phyloP scores from a whole-genome alignment of 164 flowering plant genomes.

The Chloranthus sessilifolius region DNA sequence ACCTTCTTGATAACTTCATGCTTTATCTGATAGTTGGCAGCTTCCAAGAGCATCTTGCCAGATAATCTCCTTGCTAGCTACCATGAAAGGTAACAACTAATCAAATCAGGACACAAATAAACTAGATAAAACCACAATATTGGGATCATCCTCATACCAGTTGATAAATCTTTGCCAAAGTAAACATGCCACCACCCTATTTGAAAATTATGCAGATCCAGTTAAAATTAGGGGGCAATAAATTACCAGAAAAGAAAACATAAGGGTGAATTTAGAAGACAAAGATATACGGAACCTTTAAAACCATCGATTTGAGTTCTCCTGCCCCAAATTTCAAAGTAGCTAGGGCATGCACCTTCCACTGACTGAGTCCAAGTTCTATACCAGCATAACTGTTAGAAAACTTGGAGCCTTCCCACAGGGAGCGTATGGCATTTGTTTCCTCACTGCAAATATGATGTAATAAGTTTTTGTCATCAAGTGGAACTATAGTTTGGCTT shows the following conservation, averaged over 20 bases:
- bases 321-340: slow-evolving; percentile 48
- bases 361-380: slow-evolving; percentile 51
- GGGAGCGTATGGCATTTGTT: slow-evolving; percentile 17
- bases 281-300: slow-evolving; percentile 45
- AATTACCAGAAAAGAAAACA: background rate
- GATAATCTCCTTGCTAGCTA: slow-evolving; percentile 67
- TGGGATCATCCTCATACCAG: slow-evolving; percentile 40
- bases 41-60: slow-evolving; percentile 68
- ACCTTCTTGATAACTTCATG: slow-evolving; percentile 68
- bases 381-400: slow-evolving; percentile 27
- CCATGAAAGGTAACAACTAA: slow-evolving; percentile 16
- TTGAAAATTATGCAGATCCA: slow-evolving; percentile 1
- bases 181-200: slow-evolving; percentile 72
- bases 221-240: slow-evolving; percentile 4
- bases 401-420: slow-evolving; percentile 22
- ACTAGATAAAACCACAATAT: background rate
- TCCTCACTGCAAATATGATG: slow-evolving; percentile 43
- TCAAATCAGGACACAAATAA: slow-evolving; percentile 4
- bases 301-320: slow-evolving; percentile 45
- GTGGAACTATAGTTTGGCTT: background rate
- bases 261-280: background rate
- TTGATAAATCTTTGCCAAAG: slow-evolving; percentile 58
- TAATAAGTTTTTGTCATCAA: slow-evolving; percentile 6
- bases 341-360: slow-evolving; percentile 52
- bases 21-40: slow-evolving; percentile 79